Conservation (phyloP, 495 filamentous ascomycete species). For the Bathelium albidoporum region DNA sequence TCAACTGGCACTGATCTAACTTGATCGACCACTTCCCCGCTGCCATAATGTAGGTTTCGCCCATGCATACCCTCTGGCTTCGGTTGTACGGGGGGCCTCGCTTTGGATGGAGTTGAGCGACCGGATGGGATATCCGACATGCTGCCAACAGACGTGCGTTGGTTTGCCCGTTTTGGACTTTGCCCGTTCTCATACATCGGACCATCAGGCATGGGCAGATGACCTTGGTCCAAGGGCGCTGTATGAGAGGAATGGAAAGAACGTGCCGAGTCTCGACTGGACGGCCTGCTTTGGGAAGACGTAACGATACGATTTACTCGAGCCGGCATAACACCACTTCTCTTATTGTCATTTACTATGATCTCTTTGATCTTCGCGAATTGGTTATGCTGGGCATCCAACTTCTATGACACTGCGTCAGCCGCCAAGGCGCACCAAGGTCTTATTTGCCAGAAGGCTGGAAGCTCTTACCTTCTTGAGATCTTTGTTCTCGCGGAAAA, state of each 20-base stretch:
- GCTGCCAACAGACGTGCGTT: conserved; percentile 8
- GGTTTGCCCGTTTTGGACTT: not conserved
- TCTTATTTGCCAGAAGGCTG: conserved; percentile 7
- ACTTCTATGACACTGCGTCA: conserved; percentile 10
- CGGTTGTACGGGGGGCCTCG: conserved; percentile 47
- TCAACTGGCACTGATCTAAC: conserved; percentile 18
- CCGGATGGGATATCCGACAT: conserved; percentile 5
- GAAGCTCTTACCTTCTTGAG: conserved; percentile 37
- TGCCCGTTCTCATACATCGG: conserved; percentile 18
- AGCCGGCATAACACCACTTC: conserved; percentile 39
- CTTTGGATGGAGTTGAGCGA: conserved; percentile 14
- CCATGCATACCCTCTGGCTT: conserved; percentile 55
- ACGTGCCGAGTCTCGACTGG: not conserved
- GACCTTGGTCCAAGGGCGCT: conserved; percentile 8
- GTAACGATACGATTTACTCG: not conserved
- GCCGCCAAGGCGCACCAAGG: conserved; percentile 18
- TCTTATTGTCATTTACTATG: conserved; percentile 57
- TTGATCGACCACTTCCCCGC: conserved; percentile 5
- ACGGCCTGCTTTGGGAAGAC: not conserved
- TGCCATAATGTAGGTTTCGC: conserved; percentile 31
- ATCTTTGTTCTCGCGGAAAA: conserved; percentile 40
- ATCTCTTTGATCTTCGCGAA: conserved; percentile 53
- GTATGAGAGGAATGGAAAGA: conserved; percentile 1
- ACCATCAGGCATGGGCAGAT: conserved; percentile 16
- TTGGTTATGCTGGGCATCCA: conserved; percentile 31